phyloP scores from a whole-genome alignment of 306 rosid genomes.

The Chamaecrista fasciculata region DNA sequence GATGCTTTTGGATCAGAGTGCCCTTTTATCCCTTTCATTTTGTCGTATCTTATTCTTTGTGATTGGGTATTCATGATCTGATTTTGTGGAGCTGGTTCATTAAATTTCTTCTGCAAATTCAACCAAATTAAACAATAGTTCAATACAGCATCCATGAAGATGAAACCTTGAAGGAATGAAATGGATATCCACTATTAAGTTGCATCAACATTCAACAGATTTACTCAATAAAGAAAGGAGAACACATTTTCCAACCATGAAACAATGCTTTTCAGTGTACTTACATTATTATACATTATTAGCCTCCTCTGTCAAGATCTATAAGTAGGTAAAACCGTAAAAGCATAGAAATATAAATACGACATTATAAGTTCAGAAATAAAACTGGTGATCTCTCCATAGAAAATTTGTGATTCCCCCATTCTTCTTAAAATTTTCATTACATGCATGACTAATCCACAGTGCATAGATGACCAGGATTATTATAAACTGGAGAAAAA shows the following conservation, averaged over 20 bases:
- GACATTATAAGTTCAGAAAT: neutral
- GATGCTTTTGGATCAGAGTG: constrained; percentile 30
- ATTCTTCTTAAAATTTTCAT: neutral
- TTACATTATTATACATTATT: constrained; percentile 2
- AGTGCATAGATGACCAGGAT: neutral
- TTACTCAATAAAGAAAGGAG: constrained; percentile 7
- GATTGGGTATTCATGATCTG: constrained; percentile 31
- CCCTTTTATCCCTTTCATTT: constrained; percentile 26
- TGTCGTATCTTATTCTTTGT: constrained; percentile 35
- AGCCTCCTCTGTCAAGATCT: constrained; percentile 5
- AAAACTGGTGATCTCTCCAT: neutral
- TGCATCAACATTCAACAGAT: constrained; percentile 15
- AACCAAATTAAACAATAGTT: constrained; percentile 18
- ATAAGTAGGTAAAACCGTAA: neutral
- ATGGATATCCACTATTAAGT: neutral
- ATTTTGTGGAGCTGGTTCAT: constrained; percentile 36
- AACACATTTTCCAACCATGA: constrained; percentile 14
- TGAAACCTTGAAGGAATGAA: too few species aligned
- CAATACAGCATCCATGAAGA: constrained; percentile 12
- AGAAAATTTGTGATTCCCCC: neutral
- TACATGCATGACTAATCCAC: neutral
- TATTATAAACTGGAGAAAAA: neutral
- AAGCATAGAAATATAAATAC: constrained; percentile 1
- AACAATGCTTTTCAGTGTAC: constrained; percentile 1
- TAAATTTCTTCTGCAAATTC: constrained; percentile 44